phyloP scores from a whole-genome alignment of 768 basidiomycete genomes.

The Lactifluus rugatus region DNA sequence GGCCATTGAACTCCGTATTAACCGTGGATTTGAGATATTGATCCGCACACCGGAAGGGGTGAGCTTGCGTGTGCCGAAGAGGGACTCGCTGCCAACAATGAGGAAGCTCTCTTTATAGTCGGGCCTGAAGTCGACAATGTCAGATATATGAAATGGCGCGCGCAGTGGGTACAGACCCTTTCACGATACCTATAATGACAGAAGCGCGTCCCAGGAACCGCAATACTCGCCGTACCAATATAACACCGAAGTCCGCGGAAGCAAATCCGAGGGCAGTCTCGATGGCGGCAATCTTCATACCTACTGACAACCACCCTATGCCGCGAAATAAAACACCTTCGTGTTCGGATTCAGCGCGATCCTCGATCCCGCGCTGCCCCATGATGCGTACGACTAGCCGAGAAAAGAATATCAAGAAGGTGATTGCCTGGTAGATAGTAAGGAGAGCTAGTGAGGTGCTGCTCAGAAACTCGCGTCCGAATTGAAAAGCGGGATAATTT shows the following conservation, averaged over 20 bases:
- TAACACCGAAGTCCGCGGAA: constrained; percentile 40
- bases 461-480: constrained; percentile 49
- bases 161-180: constrained; percentile 45
- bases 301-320: constrained; percentile 54
- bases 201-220: constrained; percentile 44
- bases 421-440: constrained; percentile 44
- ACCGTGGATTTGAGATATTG: constrained; percentile 13
- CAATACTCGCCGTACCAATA: constrained; percentile 48
- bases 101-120: constrained; percentile 16
- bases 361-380: constrained; percentile 44
- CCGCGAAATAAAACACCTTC: constrained; percentile 47
- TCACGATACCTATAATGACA: constrained; percentile 52
- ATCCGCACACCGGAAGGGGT: neutral
- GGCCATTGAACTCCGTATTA: constrained; percentile 8
- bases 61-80: constrained; percentile 16
- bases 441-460: constrained; percentile 51
- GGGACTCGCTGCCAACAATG: constrained; percentile 3
- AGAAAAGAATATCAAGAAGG: constrained; percentile 50
- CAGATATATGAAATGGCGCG: neutral
- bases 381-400: constrained; percentile 44
- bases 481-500: constrained; percentile 26
- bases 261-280: constrained; percentile 61
- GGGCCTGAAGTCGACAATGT: constrained; percentile 3
- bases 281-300: constrained; percentile 50
- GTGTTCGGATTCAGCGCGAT: constrained; percentile 32